These are phyloP conservation scores for Pinus tabuliformis DNA, from an alignment of 75 land plant species.

Conservation along the genomic window DNA sequence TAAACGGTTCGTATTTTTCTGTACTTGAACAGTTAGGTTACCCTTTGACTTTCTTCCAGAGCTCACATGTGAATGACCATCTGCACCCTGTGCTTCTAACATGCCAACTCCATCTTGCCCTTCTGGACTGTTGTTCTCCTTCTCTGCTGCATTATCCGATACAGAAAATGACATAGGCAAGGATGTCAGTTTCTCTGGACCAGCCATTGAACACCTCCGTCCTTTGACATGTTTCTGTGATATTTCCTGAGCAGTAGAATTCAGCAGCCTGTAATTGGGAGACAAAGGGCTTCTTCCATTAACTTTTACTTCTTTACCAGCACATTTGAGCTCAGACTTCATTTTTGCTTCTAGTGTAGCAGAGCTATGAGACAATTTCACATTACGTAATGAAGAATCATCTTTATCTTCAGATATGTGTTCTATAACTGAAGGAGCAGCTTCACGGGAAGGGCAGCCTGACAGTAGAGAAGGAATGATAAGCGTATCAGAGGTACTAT, in stretches of 20 bases:
- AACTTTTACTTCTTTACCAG: background rate
- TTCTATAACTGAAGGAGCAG: too few relatives aligned
- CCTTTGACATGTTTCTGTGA: background rate
- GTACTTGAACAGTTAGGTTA: background rate
- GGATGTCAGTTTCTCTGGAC: background rate
- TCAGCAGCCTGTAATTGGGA: conserved; percentile 1
- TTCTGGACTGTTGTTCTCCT: background rate
- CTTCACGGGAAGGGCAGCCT: too few relatives aligned
- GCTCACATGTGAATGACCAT: background rate
- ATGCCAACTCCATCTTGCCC: too few relatives aligned
- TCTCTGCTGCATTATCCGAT: background rate
- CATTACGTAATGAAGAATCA: too few relatives aligned
- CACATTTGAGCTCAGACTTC: background rate
- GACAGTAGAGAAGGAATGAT: too few relatives aligned
- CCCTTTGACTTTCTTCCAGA: background rate
- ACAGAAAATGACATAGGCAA: background rate
- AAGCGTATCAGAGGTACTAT: too few relatives aligned
- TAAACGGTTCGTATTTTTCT: background rate
- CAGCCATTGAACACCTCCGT: background rate
- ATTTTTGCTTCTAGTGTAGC: too few relatives aligned
- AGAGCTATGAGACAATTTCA: too few relatives aligned
- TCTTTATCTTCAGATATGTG: too few relatives aligned
- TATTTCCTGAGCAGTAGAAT: background rate
- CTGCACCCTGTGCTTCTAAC: background rate
- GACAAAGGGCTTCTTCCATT: background rate